phyloP scores from a whole-genome alignment of 129 eudicot genomes.

The Centaurea solstitialis region DNA sequence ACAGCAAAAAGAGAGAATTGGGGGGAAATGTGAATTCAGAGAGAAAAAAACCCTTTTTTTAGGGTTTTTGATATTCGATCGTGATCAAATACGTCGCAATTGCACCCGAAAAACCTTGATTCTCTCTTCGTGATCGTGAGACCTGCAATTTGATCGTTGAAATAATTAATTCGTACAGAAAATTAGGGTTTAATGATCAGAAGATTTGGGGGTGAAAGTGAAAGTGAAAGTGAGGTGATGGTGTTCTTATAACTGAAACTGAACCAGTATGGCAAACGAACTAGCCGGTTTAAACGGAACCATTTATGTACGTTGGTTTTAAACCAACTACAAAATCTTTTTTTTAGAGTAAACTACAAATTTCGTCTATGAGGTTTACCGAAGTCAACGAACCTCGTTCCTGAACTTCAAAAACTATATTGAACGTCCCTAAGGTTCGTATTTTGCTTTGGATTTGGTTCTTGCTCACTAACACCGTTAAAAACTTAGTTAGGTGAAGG shows the following conservation, averaged over 20 bases:
- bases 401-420: too few relatives aligned
- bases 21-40: background rate
- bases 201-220: background rate
- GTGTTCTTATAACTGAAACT: background rate
- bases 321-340: background rate
- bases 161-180: too few relatives aligned
- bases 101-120: background rate
- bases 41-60: background rate
- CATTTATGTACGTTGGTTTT: background rate
- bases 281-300: background rate
- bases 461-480: too few relatives aligned
- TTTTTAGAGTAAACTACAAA: too few relatives aligned
- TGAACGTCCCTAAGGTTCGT: too few relatives aligned
- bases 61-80: constrained; percentile 21
- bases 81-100: background rate
- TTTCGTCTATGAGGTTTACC: too few relatives aligned
- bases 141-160: background rate
- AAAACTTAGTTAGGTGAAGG: too few relatives aligned
- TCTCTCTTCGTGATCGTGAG: constrained; percentile 4
- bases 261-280: too few relatives aligned
- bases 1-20: background rate
- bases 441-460: too few relatives aligned
- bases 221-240: background rate
- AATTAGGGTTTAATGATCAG: background rate
- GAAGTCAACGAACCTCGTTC: too few relatives aligned